Conservation (phyloP, 192 early-diverging fungal species). For the Backusella sp. region DNA sequence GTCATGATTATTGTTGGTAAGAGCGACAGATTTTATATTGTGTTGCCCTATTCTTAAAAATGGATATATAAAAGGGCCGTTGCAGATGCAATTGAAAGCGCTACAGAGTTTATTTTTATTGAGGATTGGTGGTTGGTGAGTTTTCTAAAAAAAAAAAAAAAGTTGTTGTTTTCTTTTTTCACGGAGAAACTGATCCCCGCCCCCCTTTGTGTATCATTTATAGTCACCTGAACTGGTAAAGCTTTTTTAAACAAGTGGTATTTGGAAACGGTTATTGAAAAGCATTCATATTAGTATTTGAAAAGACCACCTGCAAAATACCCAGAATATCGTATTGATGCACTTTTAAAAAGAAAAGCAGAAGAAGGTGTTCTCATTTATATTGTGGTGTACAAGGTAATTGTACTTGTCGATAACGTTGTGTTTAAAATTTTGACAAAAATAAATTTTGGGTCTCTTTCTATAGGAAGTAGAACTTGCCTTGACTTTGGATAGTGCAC, state of each 20-base stretch:
- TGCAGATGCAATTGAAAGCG: conserved; percentile 67
- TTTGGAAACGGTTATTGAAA: no score
- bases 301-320: conserved; percentile 70
- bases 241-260: background rate
- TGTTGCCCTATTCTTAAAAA: background rate
- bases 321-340: conserved; percentile 77
- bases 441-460: background rate
- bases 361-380: conserved; percentile 85
- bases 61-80: conserved; percentile 41
- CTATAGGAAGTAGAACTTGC: conserved; percentile 66
- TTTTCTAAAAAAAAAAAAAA: background rate
- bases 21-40: background rate
- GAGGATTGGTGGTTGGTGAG: conserved; percentile 83
- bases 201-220: conserved; percentile 6
- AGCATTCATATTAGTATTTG: conserved; percentile 51
- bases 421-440: background rate
- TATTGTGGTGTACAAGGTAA: conserved; percentile 77
- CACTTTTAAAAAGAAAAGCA: conserved; percentile 78
- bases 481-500: conserved; percentile 70
- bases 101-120: conserved; percentile 64
- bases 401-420: background rate
- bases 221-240: conserved; percentile 33
- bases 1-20: conserved; percentile 71
- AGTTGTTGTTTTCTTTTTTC: background rate
- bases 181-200: background rate